Percentiles rank a stretch among this genome's conserved stretches.
Evolutionary conservation across 2,329 filamentous ascomycete genomes (phyloP).

Genomic region (Emydomyces testavorans): DNA sequence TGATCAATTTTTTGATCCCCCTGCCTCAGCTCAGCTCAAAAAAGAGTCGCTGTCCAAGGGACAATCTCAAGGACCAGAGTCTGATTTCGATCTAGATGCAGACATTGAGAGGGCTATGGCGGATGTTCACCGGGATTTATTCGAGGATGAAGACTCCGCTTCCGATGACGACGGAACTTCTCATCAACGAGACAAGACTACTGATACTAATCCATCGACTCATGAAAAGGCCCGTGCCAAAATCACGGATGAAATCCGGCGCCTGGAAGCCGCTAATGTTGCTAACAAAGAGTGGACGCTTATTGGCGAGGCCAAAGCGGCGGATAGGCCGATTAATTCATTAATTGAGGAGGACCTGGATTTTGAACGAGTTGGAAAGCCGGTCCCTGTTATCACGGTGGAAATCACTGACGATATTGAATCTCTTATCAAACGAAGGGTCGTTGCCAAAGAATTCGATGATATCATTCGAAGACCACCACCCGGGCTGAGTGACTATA

Average conservation of each 20-base stretch:
- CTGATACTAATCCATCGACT: conserved; percentile 44
- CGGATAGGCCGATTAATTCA: conserved; percentile 77
- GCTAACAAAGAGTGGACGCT: conserved; percentile 86
- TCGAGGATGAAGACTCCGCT: conserved; percentile 54
- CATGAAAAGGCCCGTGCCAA: conserved; percentile 81
- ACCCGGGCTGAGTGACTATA: conserved; percentile 54
- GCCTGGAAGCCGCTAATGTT: conserved; percentile 77
- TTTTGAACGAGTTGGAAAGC: conserved; percentile 90
- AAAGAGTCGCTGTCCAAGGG: conserved; percentile 33
- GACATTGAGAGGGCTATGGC: conserved; percentile 76
- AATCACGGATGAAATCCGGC: conserved; percentile 78
- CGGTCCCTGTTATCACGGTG: conserved; percentile 83
- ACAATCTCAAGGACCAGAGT: conserved; percentile 38
- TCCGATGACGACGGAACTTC: conserved; percentile 56
- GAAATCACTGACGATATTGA: conserved; percentile 88
- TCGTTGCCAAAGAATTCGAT: conserved; percentile 81
- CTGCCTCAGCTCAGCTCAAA: conserved; percentile 49
- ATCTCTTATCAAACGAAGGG: conserved; percentile 84
- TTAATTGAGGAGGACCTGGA: conserved; percentile 89
- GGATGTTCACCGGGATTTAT: conserved; percentile 78
- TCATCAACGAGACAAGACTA: conserved; percentile 13
- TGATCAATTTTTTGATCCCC: conserved; percentile 77
- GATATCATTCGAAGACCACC: conserved; percentile 76
- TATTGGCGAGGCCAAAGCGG: conserved; percentile 72
- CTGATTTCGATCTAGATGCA: conserved; percentile 18